Evolutionary conservation across 768 basidiomycete genomes (phyloP), one percentile per base, ranked within the genome.

Genomic region (Termitomyces sp.): DNA sequence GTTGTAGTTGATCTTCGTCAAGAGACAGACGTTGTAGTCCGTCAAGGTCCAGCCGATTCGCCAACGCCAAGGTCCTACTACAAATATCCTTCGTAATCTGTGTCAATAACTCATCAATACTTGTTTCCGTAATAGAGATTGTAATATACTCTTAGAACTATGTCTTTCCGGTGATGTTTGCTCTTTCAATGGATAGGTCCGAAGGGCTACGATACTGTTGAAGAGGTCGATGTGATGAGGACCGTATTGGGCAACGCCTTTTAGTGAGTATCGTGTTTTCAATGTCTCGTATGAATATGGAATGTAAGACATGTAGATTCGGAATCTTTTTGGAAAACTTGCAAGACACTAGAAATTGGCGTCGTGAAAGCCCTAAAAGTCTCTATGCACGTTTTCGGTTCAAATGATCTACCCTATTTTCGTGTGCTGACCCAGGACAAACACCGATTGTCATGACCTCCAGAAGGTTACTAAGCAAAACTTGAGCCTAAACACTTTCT

Each of bases 21-120:
- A 51, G 4, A 59, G 34, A 54, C 54, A 24, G 54, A 59, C 18
- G 41, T 59, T 8, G 58, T 42, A 20, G 34, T 59, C 13, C 54
- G 5, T 36, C 18, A 18, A n/a, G 6, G 7, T n/a, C n/a, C n/a
- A n/a, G n/a, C n/a, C 7, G 7, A n/a, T 41, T 9, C n/a, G 16
- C 47, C 13, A 31, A 22, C 18, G 20, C 20, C 20, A 13, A 20
- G 1, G 22, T n/a, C n/a, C n/a, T n/a, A 26, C 34, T 4, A 5
- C 2, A 6, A 24, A 18, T 24, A 12, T 10, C 15, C 6, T 22
- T 22, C 13, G 1, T 15, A 15, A 16, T 34, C 22, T 47, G 33
- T 50, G 22, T 34, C 13, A 20, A 22, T 50, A 34, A 36, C 50
- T 18, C 34, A 34, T 37, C 26, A 24, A 18, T 18, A 51, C 16